phyloP scores from a whole-genome alignment of 805 yeast species.

The Naumovozyma dairenensis region DNA sequence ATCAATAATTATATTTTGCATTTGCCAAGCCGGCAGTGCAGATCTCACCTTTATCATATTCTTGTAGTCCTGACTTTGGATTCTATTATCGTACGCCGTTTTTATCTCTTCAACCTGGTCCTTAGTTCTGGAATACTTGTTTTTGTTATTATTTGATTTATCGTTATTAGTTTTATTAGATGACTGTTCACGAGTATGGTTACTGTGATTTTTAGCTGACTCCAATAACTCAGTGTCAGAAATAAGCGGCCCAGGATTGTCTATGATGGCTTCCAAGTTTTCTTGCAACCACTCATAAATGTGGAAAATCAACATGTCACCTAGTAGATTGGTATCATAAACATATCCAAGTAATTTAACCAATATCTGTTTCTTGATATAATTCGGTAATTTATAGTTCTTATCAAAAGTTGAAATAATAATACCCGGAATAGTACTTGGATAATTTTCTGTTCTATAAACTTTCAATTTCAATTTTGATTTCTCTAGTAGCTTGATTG shows the following conservation, averaged over 20 bases:
- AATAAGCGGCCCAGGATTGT: slow-evolving; percentile 65
- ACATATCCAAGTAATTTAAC: slow-evolving; percentile 38
- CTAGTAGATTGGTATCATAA: slow-evolving; percentile 38
- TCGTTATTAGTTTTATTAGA: not conserved
- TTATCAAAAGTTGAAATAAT: slow-evolving; percentile 36
- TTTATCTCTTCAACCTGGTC: slow-evolving; percentile 30
- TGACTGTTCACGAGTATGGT: not conserved
- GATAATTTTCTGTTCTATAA: slow-evolving; percentile 47
- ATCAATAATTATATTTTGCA: slow-evolving; percentile 44
- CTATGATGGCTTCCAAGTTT: slow-evolving; percentile 45
- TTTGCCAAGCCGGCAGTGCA: slow-evolving; percentile 77
- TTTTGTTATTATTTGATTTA: slow-evolving; percentile 19
- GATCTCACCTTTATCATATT: slow-evolving; percentile 39
- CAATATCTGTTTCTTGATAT: slow-evolving; percentile 52
- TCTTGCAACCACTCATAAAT: slow-evolving; percentile 74
- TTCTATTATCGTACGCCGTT: slow-evolving; percentile 29
- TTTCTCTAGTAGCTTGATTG: slow-evolving; percentile 29
- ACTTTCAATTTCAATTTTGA: slow-evolving; percentile 28
- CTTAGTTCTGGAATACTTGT: slow-evolving; percentile 6
- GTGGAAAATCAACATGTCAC: slow-evolving; percentile 59
- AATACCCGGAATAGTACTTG: slow-evolving; percentile 60
- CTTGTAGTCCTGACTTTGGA: slow-evolving; percentile 29
- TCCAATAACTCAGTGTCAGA: slow-evolving; percentile 6
- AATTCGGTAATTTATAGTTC: slow-evolving; percentile 52
- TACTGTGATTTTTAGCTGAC: not conserved